Percentiles rank a stretch among this genome's conserved stretches.
These are phyloP conservation scores for Tolypocladium cylindrosporum DNA, from an alignment of 2,329 filamentous ascomycete species.

Conservation along the genomic window DNA sequence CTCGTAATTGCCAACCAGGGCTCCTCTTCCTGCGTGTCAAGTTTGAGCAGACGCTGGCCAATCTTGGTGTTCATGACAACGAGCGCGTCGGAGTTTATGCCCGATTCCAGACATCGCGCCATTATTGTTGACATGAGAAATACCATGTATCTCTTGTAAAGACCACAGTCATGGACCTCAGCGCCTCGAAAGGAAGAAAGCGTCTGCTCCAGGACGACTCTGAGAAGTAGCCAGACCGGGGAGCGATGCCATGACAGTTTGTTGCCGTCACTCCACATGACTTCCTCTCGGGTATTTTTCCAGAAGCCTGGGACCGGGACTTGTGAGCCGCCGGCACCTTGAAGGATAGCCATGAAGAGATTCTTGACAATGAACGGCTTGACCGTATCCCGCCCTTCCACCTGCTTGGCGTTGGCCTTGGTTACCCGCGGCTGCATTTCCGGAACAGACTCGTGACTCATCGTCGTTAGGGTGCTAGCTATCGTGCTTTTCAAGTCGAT, in stretches of 20 bases:
- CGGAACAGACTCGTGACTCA: constrained; percentile 13
- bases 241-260: constrained; percentile 36
- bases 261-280: constrained; percentile 25
- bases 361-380: constrained; percentile 41
- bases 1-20: not conserved
- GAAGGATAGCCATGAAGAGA: constrained; percentile 28
- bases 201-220: constrained; percentile 34
- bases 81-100: constrained; percentile 14
- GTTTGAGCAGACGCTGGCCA: constrained; percentile 27
- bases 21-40: constrained; percentile 10
- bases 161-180: constrained; percentile 1
- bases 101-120: not conserved
- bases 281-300: constrained; percentile 46
- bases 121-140: constrained; percentile 1
- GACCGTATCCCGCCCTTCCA: constrained; percentile 36
- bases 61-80: constrained; percentile 32
- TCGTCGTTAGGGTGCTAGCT: constrained; percentile 10
- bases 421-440: constrained; percentile 10
- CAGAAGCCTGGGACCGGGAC: constrained; percentile 21
- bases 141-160: constrained; percentile 4
- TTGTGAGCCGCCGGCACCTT: constrained; percentile 20
- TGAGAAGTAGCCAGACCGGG: constrained; percentile 43
- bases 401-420: constrained; percentile 25
- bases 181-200: not conserved
- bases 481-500: constrained; percentile 8